Evolutionary conservation across 176 grass and related monocot species (phyloP).

Genomic region (Oryza meyeriana): DNA sequence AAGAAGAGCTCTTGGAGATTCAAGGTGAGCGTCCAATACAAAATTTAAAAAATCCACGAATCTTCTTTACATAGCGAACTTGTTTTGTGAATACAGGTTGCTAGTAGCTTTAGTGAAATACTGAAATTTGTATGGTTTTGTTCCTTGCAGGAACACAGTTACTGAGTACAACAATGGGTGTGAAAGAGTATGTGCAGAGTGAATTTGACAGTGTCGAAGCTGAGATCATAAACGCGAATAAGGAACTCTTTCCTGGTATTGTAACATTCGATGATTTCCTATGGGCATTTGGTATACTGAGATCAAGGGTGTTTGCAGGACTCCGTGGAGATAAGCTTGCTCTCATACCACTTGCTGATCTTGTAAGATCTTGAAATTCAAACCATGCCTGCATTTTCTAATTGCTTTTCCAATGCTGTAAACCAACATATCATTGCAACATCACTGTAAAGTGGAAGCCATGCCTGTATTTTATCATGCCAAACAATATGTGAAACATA

Average conservation of each 20-base stretch:
- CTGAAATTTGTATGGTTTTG: background rate
- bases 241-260: slow-evolving; percentile 62
- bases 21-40: slow-evolving; percentile 49
- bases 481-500: too few species aligned
- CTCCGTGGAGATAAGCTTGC: slow-evolving; percentile 88
- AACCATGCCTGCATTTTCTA: background rate
- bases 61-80: background rate
- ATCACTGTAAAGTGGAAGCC: too few species aligned
- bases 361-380: slow-evolving; percentile 53
- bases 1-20: slow-evolving; percentile 92
- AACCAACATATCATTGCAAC: background rate
- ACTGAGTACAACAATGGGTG: slow-evolving; percentile 77
- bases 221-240: slow-evolving; percentile 59
- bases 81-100: background rate
- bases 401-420: background rate
- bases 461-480: background rate
- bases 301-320: slow-evolving; percentile 80
- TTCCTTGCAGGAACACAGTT: slow-evolving; percentile 73
- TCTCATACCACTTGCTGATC: slow-evolving; percentile 90
- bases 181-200: slow-evolving; percentile 79
- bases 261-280: slow-evolving; percentile 80
- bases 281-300: slow-evolving; percentile 88
- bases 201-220: slow-evolving; percentile 72
- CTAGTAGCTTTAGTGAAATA: background rate
- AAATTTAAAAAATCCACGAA: background rate